Conservation (phyloP, 1,284 basidiomycete genomes). For the Vanrija sp. region DNA sequence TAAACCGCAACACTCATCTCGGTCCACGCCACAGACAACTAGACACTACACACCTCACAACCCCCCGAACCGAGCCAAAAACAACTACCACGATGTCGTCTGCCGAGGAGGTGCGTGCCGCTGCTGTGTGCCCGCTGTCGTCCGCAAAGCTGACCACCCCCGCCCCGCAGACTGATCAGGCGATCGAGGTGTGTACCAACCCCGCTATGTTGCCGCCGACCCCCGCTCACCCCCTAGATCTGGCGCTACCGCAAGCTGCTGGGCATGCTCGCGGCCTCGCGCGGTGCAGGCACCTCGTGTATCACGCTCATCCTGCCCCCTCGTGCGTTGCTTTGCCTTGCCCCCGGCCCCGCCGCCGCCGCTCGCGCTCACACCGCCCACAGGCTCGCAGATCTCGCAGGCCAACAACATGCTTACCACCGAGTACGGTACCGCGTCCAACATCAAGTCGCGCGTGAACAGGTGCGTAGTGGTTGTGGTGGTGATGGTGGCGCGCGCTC, state of each 20-base stretch:
- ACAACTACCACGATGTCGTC: slow-evolving; percentile 10
- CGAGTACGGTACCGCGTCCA: slow-evolving; percentile 95
- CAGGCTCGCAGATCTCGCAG: slow-evolving; percentile 87
- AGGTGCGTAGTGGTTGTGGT: slow-evolving; percentile 49
- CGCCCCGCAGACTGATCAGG: slow-evolving; percentile 38
- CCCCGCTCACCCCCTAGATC: slow-evolving; percentile 38
- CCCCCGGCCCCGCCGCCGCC: background rate
- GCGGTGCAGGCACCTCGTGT: slow-evolving; percentile 98
- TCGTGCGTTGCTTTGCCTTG: slow-evolving; percentile 53
- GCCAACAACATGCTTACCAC: slow-evolving; percentile 94
- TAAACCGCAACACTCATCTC: no score
- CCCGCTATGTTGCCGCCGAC: background rate
- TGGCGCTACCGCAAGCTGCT: slow-evolving; percentile 99
- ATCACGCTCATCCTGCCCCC: slow-evolving; percentile 97
- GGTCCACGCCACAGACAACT: background rate
- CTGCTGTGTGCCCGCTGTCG: no score
- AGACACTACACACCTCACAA: background rate
- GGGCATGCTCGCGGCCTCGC: slow-evolving; percentile 85
- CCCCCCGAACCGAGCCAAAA: background rate
- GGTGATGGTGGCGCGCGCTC: background rate
- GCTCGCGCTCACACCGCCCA: background rate
- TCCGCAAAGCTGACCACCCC: slow-evolving; percentile 8
- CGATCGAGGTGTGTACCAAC: slow-evolving; percentile 37
- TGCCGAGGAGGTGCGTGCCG: slow-evolving; percentile 6
- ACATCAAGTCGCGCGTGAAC: slow-evolving; percentile 99